Base-by-base conservation (phyloP, 108 stramenopile species). In the Cyclotella cryptica region DNA sequence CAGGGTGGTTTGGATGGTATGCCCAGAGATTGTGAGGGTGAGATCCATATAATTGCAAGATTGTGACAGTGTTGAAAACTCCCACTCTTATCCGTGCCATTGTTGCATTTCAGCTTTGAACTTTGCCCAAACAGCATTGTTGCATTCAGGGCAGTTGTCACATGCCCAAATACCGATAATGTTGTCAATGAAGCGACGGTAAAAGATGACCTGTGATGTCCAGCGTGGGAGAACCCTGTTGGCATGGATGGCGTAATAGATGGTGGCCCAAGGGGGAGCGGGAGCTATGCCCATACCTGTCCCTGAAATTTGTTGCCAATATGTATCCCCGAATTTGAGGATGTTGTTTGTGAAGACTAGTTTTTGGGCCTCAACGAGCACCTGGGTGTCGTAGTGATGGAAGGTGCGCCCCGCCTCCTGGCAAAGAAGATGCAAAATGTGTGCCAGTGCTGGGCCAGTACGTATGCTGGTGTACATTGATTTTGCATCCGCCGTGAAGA, bases 381-480 rank as follows among this genome's bases (percentile, higher is more conserved):
- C 21, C 4, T 54, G 55, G 19, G 24, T 28, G 15, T 24, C 42
- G 15, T 53, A 53, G 22, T 52, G 12, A 14, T 51, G 67, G 12
- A 80, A 43, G 51, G 47, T 75, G 10, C 8, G 15, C 0, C 57
- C 45, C 5, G 75, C 74, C 7, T 46, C 26, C n/a, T 39, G 27
- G 12, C 35, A 35, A 35, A 35, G 35, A 35, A 35, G 6, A 6
- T 35, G 2, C 35, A 6, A 35, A 35, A 35, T 35, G 35, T 35
- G 35, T 6, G 35, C 35, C 35, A 81, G 60, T 5, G 74, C 80
- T 67, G 18, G 24, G 15, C 44, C 27, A 1, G 80, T 75, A 27
- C 41, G 60, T 5, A 81, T 81, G 62, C 75, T 81, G 5, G 80
- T 75, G 52, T 81, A 81, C 80, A 81, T 81, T 45, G 74, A 61